phyloP scores from a whole-genome alignment of 139 green algal species.

The Picochlorum sp. region DNA sequence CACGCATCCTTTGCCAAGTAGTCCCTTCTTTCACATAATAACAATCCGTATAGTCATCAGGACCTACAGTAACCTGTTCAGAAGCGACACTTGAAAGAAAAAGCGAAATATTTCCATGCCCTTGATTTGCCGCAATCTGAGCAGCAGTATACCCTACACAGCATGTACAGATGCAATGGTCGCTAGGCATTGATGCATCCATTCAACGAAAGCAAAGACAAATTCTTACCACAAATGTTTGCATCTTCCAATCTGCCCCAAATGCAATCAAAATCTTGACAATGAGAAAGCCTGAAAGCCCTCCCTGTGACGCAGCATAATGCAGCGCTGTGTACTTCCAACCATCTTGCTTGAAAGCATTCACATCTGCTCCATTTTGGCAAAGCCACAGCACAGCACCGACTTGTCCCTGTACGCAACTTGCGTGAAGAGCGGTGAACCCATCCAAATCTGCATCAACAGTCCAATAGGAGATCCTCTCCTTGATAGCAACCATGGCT shows the following conservation, averaged over 20 bases:
- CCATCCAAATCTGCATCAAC: not conserved
- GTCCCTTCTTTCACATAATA: not conserved
- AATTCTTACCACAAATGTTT: too few relatives aligned
- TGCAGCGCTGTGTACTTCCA: slow-evolving; percentile 16
- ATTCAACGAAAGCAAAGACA: too few relatives aligned
- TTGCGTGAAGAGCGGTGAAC: slow-evolving; percentile 11
- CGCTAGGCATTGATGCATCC: too few relatives aligned
- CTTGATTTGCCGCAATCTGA: too few relatives aligned
- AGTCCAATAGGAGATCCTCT: too few relatives aligned
- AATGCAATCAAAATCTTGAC: not conserved
- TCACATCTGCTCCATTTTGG: slow-evolving; percentile 7
- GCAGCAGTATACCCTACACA: too few relatives aligned
- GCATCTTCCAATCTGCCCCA: not conserved
- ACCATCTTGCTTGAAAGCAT: slow-evolving; percentile 7
- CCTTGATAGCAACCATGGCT: too few relatives aligned
- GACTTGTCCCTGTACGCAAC: slow-evolving; percentile 3
- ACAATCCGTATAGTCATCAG: not conserved
- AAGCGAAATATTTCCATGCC: too few relatives aligned
- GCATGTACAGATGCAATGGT: too few relatives aligned
- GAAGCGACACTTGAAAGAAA: not conserved
- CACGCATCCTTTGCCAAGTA: too few relatives aligned
- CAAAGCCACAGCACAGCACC: not conserved
- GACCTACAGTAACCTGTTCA: not conserved
- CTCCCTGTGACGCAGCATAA: slow-evolving; percentile 8
- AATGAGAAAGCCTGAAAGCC: not conserved